Percentiles rank a stretch among this genome's conserved stretches.
Evolutionary conservation across 371 early-diverging fungal species (phyloP).

Genomic region (Pancytospora philotis): DNA sequence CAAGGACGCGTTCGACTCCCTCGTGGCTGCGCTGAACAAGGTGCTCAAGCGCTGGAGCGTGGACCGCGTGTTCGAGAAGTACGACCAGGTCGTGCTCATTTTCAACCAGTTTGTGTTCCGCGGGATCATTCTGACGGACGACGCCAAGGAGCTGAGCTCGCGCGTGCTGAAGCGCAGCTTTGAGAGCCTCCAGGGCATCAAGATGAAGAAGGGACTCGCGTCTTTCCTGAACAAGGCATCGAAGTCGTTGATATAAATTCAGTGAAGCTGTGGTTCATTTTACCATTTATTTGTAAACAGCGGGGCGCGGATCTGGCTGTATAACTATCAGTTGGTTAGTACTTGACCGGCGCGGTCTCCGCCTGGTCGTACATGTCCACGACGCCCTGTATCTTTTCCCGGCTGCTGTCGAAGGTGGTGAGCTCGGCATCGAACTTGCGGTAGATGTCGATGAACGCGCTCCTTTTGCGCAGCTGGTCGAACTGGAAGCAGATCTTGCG

Average conservation of each 20-base stretch:
- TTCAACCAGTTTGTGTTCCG: conserved; percentile 55
- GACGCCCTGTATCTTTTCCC: conserved; percentile 44
- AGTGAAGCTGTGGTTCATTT: no score
- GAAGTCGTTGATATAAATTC: conserved; percentile 28
- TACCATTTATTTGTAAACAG: no score
- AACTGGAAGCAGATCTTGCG: conserved; percentile 83
- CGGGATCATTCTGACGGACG: conserved; percentile 48
- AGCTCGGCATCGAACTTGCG: conserved; percentile 61
- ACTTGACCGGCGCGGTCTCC: no score
- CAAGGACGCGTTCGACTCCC: conserved; percentile 49
- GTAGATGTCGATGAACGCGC: conserved; percentile 95
- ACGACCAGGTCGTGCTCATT: conserved; percentile 52
- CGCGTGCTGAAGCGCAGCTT: conserved; percentile 51
- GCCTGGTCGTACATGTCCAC: conserved; percentile 51
- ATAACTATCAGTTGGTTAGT: no score
- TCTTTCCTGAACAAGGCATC: conserved; percentile 55
- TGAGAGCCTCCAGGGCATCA: conserved; percentile 56
- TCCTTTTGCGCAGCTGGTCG: conserved; percentile 81
- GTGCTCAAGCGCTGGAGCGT: conserved; percentile 45
- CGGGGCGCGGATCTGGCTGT: no score
- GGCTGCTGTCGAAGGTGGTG: conserved; percentile 50
- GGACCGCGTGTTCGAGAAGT: conserved; percentile 51
- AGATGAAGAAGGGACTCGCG: conserved; percentile 56
- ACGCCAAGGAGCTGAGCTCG: conserved; percentile 38
- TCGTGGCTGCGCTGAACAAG: conserved; percentile 35